Conservation (phyloP, 106 monocot species). For the Dioscorea zingiberensis region DNA sequence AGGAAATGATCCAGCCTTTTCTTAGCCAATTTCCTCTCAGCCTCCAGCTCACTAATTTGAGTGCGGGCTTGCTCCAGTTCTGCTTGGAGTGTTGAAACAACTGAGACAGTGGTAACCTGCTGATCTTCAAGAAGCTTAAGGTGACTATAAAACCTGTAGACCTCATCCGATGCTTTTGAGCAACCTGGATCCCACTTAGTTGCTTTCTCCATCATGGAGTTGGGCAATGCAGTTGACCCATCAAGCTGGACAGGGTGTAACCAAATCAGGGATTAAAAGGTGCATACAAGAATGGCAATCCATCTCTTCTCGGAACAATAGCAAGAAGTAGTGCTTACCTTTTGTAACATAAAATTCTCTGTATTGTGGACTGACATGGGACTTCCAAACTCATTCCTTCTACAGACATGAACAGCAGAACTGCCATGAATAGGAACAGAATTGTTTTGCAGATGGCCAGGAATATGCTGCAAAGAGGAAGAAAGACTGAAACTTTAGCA, state of each 20-base stretch:
- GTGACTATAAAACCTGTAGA: slow-evolving; percentile 35
- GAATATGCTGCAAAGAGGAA: slow-evolving; percentile 35
- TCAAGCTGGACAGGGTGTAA: slow-evolving; percentile 11
- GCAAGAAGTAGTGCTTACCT: slow-evolving; percentile 29
- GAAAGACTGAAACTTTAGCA: too few relatives aligned
- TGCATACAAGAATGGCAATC: background rate
- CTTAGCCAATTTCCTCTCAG: slow-evolving; percentile 45
- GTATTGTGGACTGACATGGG: slow-evolving; percentile 18
- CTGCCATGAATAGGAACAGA: slow-evolving; percentile 14
- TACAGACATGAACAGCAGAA: slow-evolving; percentile 7
- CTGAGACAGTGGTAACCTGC: slow-evolving; percentile 17
- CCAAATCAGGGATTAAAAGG: background rate
- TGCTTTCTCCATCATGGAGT: slow-evolving; percentile 59
- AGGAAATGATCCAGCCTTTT: slow-evolving; percentile 74
- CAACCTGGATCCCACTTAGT: slow-evolving; percentile 78
- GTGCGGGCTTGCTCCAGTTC: slow-evolving; percentile 61
- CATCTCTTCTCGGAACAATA: background rate
- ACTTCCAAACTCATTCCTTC: slow-evolving; percentile 21
- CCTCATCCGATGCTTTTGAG: slow-evolving; percentile 31
- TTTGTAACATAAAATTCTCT: slow-evolving; percentile 38
- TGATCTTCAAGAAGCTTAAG: slow-evolving; percentile 54
- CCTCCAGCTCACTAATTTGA: slow-evolving; percentile 59
- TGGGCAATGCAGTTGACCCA: slow-evolving; percentile 31
- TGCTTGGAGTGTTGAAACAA: slow-evolving; percentile 41
- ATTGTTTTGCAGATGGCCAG: slow-evolving; percentile 17